These are phyloP conservation scores for Nosema bombycis DNA, from an alignment of 371 early-diverging fungal species.

Conservation along the genomic window DNA sequence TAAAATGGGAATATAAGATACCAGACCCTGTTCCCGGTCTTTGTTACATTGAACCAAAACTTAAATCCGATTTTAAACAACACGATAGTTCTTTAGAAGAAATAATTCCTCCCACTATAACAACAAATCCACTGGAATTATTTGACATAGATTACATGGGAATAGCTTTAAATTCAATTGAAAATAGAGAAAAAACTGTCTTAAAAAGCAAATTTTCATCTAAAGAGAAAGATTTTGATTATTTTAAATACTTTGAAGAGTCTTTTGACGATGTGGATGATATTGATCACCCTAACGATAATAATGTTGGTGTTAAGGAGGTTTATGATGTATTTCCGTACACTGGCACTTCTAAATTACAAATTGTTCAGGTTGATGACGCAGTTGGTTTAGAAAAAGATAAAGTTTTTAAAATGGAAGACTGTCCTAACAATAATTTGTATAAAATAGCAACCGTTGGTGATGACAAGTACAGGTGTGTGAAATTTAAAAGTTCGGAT, in stretches of 20 bases:
- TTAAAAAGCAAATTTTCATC: constrained; percentile 21
- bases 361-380: neutral
- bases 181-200: constrained; percentile 22
- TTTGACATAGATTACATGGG: constrained; percentile 37
- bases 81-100: constrained; percentile 34
- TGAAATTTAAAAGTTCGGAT: constrained; percentile 3
- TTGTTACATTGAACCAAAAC: constrained; percentile 35
- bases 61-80: constrained; percentile 38
- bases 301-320: constrained; percentile 19
- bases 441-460: constrained; percentile 1
- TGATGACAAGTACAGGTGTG: constrained; percentile 3
- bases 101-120: constrained; percentile 20
- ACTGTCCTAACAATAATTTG: constrained; percentile 12
- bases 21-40: constrained; percentile 41
- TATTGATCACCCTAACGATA: constrained; percentile 28
- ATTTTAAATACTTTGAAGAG: constrained; percentile 32
- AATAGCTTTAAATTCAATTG: constrained; percentile 21
- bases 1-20: constrained; percentile 36
- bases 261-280: constrained; percentile 39
- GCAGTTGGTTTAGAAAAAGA: neutral
- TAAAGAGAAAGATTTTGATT: constrained; percentile 30
- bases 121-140: constrained; percentile 38
- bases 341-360: neutral
- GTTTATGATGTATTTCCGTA: constrained; percentile 29
- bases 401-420: constrained; percentile 2